A percentile compares a stretch with the other conserved stretches of the same genome.
phyloP scores from a whole-genome alignment of 345 rosid species.

The Heritiera littoralis region DNA sequence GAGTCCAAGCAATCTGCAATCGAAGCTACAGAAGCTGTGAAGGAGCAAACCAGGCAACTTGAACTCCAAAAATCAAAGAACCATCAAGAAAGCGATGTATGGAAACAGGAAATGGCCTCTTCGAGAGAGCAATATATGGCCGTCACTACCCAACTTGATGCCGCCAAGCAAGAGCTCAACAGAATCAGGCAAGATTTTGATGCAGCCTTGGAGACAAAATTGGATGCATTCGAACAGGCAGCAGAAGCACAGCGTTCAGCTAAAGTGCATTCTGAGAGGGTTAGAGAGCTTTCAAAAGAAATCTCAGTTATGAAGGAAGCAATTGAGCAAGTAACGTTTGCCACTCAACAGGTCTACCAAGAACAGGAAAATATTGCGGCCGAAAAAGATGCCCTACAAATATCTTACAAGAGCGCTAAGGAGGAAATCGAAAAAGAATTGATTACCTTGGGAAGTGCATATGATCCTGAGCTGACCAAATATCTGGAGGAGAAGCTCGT shows the following conservation, averaged over 20 bases:
- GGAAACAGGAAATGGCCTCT: slow-evolving; percentile 53
- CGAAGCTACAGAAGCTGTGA: slow-evolving; percentile 47
- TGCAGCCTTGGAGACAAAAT: slow-evolving; percentile 60
- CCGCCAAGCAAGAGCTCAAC: slow-evolving; percentile 73
- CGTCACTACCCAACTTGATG: slow-evolving; percentile 50
- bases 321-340: slow-evolving; percentile 48
- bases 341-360: slow-evolving; percentile 47
- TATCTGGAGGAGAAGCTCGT: slow-evolving; percentile 51
- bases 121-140: slow-evolving; percentile 59
- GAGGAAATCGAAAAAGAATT: slow-evolving; percentile 54
- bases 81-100: slow-evolving; percentile 28
- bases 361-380: slow-evolving; percentile 42
- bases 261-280: slow-evolving; percentile 41
- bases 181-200: slow-evolving; percentile 78
- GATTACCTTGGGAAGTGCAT: slow-evolving; percentile 39
- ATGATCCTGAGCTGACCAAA: slow-evolving; percentile 47
- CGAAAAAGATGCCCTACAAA: slow-evolving; percentile 46
- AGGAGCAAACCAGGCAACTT: slow-evolving; percentile 53
- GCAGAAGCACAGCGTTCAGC: slow-evolving; percentile 62
- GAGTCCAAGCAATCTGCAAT: slow-evolving; percentile 47
- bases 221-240: slow-evolving; percentile 59
- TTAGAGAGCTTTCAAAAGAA: slow-evolving; percentile 56
- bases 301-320: slow-evolving; percentile 63
- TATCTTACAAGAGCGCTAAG: slow-evolving; percentile 42
- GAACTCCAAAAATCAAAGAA: slow-evolving; percentile 54